A percentile compares a stretch with the other conserved stretches of the same genome.
phyloP scores from a whole-genome alignment of 345 rosid species.

The Adansonia digitata region DNA sequence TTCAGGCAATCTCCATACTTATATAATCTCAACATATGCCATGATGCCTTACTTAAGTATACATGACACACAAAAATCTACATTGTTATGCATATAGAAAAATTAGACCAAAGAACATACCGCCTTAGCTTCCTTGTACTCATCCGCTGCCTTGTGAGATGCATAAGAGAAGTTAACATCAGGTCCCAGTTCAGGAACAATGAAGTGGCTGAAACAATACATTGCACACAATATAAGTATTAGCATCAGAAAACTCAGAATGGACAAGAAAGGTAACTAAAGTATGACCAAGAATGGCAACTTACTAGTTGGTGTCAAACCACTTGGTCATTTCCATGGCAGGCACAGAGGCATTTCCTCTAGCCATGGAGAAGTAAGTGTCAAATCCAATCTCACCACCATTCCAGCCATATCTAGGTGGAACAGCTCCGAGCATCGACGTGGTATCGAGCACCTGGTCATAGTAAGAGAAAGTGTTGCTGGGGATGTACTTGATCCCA shows the following conservation, averaged over 20 bases:
- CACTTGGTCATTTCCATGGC: conserved; percentile 99
- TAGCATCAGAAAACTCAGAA: background rate
- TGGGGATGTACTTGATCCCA: conserved; percentile 88
- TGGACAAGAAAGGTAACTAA: background rate
- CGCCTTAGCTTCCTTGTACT: conserved; percentile 94
- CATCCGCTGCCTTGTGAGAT: conserved; percentile 91
- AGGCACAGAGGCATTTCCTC: conserved; percentile 94
- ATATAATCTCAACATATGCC: background rate
- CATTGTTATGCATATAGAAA: background rate
- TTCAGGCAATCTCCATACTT: background rate
- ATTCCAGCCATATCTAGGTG: conserved; percentile 70
- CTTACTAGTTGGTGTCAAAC: conserved; percentile 91
- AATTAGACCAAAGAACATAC: conserved; percentile 33
- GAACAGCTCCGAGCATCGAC: conserved; percentile 96
- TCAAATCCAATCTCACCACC: conserved; percentile 86
- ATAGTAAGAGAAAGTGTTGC: conserved; percentile 95
- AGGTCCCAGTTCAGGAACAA: conserved; percentile 1
- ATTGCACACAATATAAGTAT: conserved; percentile 1
- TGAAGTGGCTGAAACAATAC: conserved; percentile 37
- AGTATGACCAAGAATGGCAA: background rate
- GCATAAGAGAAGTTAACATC: background rate
- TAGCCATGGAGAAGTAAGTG: conserved; percentile 89
- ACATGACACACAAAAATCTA: background rate
- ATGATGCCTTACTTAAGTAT: background rate
- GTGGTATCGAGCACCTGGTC: conserved; percentile 93